These are phyloP conservation scores for Ilex aquifolium DNA, from an alignment of 257 asterid species.

Conservation along the genomic window DNA sequence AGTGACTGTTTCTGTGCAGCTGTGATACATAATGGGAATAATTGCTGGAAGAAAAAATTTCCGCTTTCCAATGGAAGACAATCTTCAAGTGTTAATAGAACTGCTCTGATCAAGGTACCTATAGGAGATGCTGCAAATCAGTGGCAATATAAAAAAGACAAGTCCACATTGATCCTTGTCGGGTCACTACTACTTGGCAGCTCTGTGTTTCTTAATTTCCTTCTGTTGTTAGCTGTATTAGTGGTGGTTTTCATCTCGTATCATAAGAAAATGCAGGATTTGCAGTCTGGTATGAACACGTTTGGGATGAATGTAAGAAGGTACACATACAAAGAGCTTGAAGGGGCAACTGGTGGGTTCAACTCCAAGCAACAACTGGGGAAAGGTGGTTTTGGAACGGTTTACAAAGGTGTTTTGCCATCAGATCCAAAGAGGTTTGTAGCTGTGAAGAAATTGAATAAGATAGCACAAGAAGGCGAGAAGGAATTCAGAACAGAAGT, in stretches of 20 bases:
- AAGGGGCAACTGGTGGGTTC: slow-evolving; percentile 14
- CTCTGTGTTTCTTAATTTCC: slow-evolving; percentile 12
- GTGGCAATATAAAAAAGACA: not conserved
- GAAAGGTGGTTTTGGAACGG: slow-evolving; percentile 13
- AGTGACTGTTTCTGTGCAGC: slow-evolving; percentile 10
- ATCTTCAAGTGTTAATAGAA: not conserved
- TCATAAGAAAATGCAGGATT: not conserved
- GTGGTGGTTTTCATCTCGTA: not conserved
- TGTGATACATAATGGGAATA: not conserved
- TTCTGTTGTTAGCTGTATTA: slow-evolving; percentile 5
- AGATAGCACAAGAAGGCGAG: slow-evolving; percentile 6
- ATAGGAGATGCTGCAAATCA: not conserved
- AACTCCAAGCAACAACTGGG: slow-evolving; percentile 7
- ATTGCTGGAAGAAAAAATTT: slow-evolving; percentile 9
- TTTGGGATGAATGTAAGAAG: slow-evolving; percentile 4
- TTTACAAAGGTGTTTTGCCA: slow-evolving; percentile 8
- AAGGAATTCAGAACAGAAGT: slow-evolving; percentile 13
- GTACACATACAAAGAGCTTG: slow-evolving; percentile 12
- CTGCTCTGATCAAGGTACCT: slow-evolving; percentile 1
- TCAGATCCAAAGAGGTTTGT: not conserved
- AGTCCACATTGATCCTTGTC: slow-evolving; percentile 4
- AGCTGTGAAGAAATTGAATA: slow-evolving; percentile 11
- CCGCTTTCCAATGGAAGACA: slow-evolving; percentile 12
- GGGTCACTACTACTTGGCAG: slow-evolving; percentile 4
- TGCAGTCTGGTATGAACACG: not conserved